Evolutionary conservation across 2,329 filamentous ascomycete species (phyloP).

Genomic region (Colletotrichum sp.): DNA sequence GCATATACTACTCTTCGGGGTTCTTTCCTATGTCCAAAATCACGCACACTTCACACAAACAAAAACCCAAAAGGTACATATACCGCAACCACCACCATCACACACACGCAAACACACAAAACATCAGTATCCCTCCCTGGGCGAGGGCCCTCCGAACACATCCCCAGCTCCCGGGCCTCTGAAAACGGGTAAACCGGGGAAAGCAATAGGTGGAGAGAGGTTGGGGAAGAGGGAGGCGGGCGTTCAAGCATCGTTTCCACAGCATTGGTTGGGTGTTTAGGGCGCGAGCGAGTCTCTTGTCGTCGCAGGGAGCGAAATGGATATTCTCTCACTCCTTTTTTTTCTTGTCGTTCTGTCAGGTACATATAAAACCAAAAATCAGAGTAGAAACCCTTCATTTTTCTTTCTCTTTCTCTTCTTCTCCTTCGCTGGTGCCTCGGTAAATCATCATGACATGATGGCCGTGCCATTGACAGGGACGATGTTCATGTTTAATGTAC

Average conservation of each 20-base stretch:
- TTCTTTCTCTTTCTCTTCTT: neutral
- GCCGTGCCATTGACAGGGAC: neutral
- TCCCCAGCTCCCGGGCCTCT: neutral
- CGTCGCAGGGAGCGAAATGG: neutral
- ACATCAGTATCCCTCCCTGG: neutral
- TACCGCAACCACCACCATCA: neutral
- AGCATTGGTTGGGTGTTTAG: conserved; percentile 10
- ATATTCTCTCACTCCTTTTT: neutral
- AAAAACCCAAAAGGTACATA: neutral
- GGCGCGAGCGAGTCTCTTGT: conserved; percentile 9
- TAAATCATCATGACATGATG: neutral
- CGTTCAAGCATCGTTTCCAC: conserved; percentile 10
- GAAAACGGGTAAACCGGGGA: neutral
- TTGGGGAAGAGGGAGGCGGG: neutral
- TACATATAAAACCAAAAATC: neutral
- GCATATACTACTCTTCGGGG: neutral
- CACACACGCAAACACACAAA: neutral
- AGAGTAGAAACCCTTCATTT: neutral
- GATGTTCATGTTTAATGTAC: neutral
- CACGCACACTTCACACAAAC: neutral
- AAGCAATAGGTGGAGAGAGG: neutral
- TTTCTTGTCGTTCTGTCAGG: neutral
- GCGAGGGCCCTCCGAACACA: neutral
- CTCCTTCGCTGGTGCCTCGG: neutral
- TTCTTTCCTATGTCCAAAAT: neutral